Evolutionary conservation across 2,329 filamentous ascomycete genomes (phyloP), one percentile per base, ranked within the genome.

Genomic region (Colletotrichum gigasporum): DNA sequence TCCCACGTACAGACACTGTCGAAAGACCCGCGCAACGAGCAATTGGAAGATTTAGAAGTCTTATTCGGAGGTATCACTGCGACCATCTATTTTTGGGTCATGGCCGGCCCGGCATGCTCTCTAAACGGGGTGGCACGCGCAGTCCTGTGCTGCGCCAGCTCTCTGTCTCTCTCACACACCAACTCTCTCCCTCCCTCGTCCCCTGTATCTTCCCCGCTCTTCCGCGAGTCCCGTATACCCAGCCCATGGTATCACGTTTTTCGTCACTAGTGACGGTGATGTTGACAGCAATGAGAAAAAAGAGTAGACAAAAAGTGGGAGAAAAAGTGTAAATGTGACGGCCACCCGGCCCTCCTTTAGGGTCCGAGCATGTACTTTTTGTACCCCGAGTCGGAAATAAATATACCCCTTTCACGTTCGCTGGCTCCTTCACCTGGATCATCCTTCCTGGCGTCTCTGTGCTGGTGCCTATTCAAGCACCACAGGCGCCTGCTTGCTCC

Each of bases 401-500:
- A 24, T 28, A 18, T 42, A 26, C 42, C 42, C 20, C 11, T 18
- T 11, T 24, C 30, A 8, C 3, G n/a, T 16, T 10, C 42, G 16
- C 22, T 18, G 16, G 12, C 30, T 22, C 16, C 24, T 20, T 39
- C 10, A n/a, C 35, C 22, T 35, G 1, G n/a, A n/a, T n/a, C 11
- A 41, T 20, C 6, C n/a, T 28, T 14, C 12, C 10, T 18, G 4
- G 3, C 14, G 6, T 35, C 14, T 47, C 18, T 32, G 39, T 34
- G 30, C 14, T n/a, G 37, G 28, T 28, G 18, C 22, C 30, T 62
- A 67, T 34, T 67, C 65, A 18, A 67, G 61, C 24, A 67, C 56
- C 48, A 67, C 20, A 8, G 65, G 65, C 35, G 62, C 52, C 11
- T 65, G 55, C 34, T 65, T 67, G 34, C 61, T 65, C 16, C 65